A percentile compares a stretch with the other conserved stretches of the same genome.
Conservation (phyloP, 1,139 yeast species). For the Hyphopichia pseudoburtonii region DNA sequence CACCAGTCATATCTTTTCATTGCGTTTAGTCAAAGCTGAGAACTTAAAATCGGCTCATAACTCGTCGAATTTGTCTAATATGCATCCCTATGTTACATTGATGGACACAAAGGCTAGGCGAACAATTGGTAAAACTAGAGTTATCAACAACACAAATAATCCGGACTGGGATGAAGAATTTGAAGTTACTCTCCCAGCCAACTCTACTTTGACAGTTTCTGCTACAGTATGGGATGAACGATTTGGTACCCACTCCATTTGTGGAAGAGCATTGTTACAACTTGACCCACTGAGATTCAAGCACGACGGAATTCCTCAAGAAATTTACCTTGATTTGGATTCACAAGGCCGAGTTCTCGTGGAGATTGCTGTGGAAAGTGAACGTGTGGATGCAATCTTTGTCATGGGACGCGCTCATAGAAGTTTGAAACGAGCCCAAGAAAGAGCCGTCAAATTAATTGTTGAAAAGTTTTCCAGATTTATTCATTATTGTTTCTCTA, state of each 20-base stretch:
- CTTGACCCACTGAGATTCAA: conserved; percentile 65
- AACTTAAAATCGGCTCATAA: conserved; percentile 50
- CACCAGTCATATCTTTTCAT: conserved; percentile 60
- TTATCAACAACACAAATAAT: conserved; percentile 57
- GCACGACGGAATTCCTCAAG: conserved; percentile 70
- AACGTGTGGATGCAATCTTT: conserved; percentile 73
- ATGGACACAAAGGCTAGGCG: conserved; percentile 58
- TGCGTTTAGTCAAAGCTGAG: conserved; percentile 69
- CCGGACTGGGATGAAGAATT: conserved; percentile 93
- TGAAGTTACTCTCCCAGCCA: conserved; percentile 53
- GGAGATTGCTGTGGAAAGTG: conserved; percentile 75
- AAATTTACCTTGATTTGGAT: conserved; percentile 60
- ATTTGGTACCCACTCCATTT: conserved; percentile 58
- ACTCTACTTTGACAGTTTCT: conserved; percentile 44
- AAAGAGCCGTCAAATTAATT: conserved; percentile 62
- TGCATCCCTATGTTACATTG: conserved; percentile 70
- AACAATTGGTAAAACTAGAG: conserved; percentile 71
- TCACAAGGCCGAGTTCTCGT: conserved; percentile 65
- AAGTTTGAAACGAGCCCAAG: conserved; percentile 59
- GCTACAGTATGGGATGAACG: conserved; percentile 77
- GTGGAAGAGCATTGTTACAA: conserved; percentile 66
- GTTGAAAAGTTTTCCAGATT: conserved; percentile 59
- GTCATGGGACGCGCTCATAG: conserved; percentile 78
- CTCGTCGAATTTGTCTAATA: conserved; percentile 38
- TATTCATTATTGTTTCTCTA: conserved; percentile 41